phyloP scores from a whole-genome alignment of 306 rosid species.

The Lablab purpureus region DNA sequence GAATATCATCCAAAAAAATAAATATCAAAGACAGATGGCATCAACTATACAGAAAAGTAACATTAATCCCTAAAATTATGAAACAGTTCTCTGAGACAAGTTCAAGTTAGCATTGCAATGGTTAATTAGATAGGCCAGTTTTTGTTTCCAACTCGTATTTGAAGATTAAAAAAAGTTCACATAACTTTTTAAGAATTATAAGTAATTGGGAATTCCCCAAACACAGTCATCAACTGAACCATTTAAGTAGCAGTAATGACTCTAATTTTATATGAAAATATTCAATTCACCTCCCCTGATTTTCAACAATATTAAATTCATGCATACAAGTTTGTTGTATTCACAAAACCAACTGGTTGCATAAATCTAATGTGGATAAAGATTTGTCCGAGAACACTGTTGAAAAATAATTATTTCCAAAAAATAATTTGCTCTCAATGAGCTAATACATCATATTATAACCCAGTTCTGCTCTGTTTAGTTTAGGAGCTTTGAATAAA shows the following conservation, averaged over 20 bases:
- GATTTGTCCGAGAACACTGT: not conserved
- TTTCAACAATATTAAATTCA: conserved; percentile 20
- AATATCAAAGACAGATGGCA: not conserved
- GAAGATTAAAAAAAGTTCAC: not conserved
- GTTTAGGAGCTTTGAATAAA: not conserved
- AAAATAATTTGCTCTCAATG: conserved; percentile 6
- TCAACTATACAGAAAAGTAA: conserved; percentile 19
- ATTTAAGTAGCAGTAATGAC: not conserved
- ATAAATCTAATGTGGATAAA: not conserved
- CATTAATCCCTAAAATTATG: conserved; percentile 9
- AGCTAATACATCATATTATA: not conserved
- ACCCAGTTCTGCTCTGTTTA: not conserved
- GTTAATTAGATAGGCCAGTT: not conserved
- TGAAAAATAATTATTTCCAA: not conserved
- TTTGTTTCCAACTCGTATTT: conserved; percentile 2
- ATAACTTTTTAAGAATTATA: not conserved
- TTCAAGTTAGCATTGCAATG: conserved; percentile 22
- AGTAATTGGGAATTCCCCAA: not conserved
- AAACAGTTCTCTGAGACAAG: conserved; percentile 9
- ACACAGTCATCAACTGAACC: not conserved
- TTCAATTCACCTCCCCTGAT: not conserved
- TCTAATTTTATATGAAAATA: conserved; percentile 16
- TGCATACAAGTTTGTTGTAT: conserved; percentile 16
- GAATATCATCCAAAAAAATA: not conserved
- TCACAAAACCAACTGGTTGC: not conserved